Evolutionary conservation across 176 grass and related monocot genomes (phyloP), one percentile per base, ranked within the genome.

Genomic region (Oryza longistaminata): DNA sequence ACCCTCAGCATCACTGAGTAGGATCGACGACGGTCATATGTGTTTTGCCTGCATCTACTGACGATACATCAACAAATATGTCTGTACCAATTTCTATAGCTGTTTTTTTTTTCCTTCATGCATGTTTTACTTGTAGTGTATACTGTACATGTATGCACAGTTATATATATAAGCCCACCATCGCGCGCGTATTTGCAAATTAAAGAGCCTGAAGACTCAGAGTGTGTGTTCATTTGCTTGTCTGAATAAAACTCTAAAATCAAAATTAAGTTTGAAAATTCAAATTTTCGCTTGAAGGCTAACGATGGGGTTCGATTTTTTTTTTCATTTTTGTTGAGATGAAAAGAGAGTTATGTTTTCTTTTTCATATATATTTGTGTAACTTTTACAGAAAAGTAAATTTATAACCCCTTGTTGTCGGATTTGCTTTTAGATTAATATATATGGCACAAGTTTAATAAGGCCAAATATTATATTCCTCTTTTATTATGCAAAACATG

Each of bases 1-100:
- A 93, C 2, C 91, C 91, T 37, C 87, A 90, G 88, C 91, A 93
- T 64, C 91, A 92, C 43, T 89, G 64, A 85, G 2, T 3, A 62
- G 7, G 35, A 37, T 37, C 5, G 52, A 21, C 52, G 52, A 6
- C n/a, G n/a, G n/a, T 21, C 53, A n/a, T 40, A 17, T 58, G 1
- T 2, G 29, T 31, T 2, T 31, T 31, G 29, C 29, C 29, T 31
- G 29, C 29, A 31, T 58, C 3, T 52, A n/a, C 6, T 58, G 53
- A 9, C 9, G 53, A 58, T 21, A 58, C 5, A 58, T 58, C 53
- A n/a, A 21, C 53, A 58, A 7, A 31, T 31, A 31, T 46, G 17
- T 5, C 50, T 11, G 40, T 53, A 53, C 72, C 72, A 53, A 33
- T 53, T 74, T 5, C 53, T 58, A 58, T 21, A n/a, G 53, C 53